Base-by-base conservation (phyloP, 176 grass and related monocot species). In the Canna indica region DNA sequence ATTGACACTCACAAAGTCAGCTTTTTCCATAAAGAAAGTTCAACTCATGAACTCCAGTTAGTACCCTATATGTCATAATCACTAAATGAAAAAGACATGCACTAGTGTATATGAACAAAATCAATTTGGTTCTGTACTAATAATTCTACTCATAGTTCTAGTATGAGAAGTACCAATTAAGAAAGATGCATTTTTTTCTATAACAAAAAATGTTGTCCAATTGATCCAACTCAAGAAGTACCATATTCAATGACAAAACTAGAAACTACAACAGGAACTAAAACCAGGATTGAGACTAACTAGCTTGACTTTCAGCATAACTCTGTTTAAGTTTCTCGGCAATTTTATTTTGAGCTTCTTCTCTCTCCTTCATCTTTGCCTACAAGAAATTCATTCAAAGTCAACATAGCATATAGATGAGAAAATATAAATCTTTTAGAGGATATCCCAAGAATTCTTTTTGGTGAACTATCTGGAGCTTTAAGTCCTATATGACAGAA, bases 251-350 rank as follows among this genome's bases (percentile, higher is more conserved):
- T 25, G 31, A 56, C 9, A 36, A 48, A 18, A 62, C 18, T 33
- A 34, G 27, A 46, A 46, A 7, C 14, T 45, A 39, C 10, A 41
- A 73, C 1, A 61, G 8, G 30, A 62, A 60, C 17, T 50, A 72
- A 16, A 60, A 15, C 25, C 5, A 66, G n/a, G 74, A 53, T 14
- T 59, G 36, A 62, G 34, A 72, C 77, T 81, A 66, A 85, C 83
- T 47, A 36, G 83, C 78, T 59, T 72, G 47, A 22, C 9, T 76
- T 69, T 81, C 68, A 61, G 73, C 77, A 73, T 85, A 81, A 67
- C 73, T 80, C 46, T 77, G 65, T 76, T 85, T 85, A 65, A 85
- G 68, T 79, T 77, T 85, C 78, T 85, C 45, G 14, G 36, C 73
- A 8, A 81, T 60, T 74, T 35, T 62, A 56, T 67, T 54, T 64